A percentile compares a stretch with the other conserved stretches of the same genome.
These are phyloP conservation scores for Botrytis hyacinthi DNA, from an alignment of 2,329 filamentous ascomycete species.

Conservation along the genomic window DNA sequence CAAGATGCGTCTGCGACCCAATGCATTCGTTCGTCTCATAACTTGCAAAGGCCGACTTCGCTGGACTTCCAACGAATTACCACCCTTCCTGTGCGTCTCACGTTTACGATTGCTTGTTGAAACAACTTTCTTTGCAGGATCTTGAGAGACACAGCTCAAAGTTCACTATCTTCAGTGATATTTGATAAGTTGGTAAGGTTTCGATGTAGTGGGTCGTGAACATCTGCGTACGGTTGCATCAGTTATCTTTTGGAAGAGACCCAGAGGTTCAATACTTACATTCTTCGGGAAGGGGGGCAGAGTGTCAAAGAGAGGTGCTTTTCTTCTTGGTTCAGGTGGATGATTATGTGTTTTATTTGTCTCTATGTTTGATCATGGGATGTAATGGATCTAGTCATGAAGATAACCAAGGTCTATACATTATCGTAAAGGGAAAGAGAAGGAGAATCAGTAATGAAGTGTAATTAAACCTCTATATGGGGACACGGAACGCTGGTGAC, in stretches of 20 bases:
- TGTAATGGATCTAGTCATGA: background rate
- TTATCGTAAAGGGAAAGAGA: background rate
- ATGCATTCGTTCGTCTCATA: no score
- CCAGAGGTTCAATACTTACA: background rate
- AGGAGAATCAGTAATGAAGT: background rate
- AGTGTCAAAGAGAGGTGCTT: no score
- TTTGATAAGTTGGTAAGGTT: background rate
- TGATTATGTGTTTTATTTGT: background rate
- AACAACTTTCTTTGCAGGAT: background rate
- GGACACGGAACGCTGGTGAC: no score
- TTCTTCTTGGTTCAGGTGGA: background rate
- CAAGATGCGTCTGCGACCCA: background rate
- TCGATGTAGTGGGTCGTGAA: background rate
- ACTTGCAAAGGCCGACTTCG: background rate
- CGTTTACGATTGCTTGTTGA: no score
- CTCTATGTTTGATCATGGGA: no score
- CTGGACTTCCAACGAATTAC: background rate
- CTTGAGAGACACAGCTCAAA: background rate
- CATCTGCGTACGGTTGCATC: no score
- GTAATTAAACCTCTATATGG: background rate
- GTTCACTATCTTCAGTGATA: no score
- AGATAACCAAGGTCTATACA: background rate
- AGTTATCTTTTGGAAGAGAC: fast-evolving
- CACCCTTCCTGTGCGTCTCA: background rate
- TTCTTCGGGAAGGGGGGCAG: background rate